These are phyloP conservation scores for Hymenoscyphus fructigenus DNA, from an alignment of 2,329 filamentous ascomycete species.

Conservation along the genomic window DNA sequence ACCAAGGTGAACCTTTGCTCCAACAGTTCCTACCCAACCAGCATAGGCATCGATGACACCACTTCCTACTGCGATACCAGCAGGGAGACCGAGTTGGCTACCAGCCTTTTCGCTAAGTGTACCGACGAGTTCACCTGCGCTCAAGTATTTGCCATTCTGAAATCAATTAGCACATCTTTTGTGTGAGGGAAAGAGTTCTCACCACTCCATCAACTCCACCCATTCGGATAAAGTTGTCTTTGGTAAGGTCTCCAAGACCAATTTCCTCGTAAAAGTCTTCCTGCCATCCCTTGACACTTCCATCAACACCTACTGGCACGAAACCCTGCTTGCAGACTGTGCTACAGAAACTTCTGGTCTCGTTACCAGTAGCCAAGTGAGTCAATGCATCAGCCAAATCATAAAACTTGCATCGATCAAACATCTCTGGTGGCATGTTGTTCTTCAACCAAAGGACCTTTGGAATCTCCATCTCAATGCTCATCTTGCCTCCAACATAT, in stretches of 20 bases:
- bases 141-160: conserved; percentile 88
- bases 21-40: conserved; percentile 98
- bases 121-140: conserved; percentile 88
- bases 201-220: conserved; percentile 95
- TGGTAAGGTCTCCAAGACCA: conserved; percentile 77
- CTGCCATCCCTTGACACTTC: conserved; percentile 97
- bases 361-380: conserved; percentile 87
- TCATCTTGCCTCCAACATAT: conserved; percentile 98
- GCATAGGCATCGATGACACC: conserved; percentile 98
- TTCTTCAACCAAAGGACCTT: conserved; percentile 99
- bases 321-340: conserved; percentile 97
- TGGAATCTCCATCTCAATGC: conserved; percentile 98
- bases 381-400: conserved; percentile 91
- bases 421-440: conserved; percentile 90
- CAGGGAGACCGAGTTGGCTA: conserved; percentile 76
- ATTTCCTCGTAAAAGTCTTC: conserved; percentile 88
- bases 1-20: conserved; percentile 82
- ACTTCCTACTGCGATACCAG: conserved; percentile 88
- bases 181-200: conserved; percentile 50
- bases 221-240: conserved; percentile 89
- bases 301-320: conserved; percentile 94
- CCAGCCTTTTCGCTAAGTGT: conserved; percentile 81
- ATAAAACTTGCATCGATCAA: conserved; percentile 94
- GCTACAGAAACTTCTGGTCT: conserved; percentile 91
- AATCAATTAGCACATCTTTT: conserved; percentile 23